Evolutionary conservation across 768 basidiomycete species (phyloP).

Genomic region (Russula sp.): DNA sequence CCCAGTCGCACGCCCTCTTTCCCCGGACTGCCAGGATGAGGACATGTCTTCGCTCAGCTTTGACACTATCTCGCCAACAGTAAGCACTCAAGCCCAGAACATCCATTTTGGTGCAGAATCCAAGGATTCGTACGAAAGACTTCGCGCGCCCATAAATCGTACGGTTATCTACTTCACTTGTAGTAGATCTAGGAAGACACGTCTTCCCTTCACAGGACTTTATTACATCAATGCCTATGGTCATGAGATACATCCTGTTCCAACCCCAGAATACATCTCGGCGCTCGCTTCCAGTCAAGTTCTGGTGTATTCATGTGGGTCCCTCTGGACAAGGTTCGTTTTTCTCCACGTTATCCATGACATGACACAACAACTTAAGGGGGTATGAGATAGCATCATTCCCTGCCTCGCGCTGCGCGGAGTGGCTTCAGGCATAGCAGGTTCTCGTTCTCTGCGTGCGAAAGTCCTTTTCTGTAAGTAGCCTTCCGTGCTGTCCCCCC

Average conservation of each 20-base stretch:
- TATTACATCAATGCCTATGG: slow-evolving; percentile 90
- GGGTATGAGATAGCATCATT: slow-evolving; percentile 51
- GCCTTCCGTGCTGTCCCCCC: not conserved
- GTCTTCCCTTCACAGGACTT: slow-evolving; percentile 42
- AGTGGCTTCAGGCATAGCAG: slow-evolving; percentile 69
- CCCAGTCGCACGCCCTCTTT: slow-evolving; percentile 41
- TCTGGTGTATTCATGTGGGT: slow-evolving; percentile 89
- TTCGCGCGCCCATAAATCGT: slow-evolving; percentile 60
- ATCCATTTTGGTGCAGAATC: slow-evolving; percentile 52
- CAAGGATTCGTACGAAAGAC: slow-evolving; percentile 48
- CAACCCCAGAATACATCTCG: slow-evolving; percentile 73
- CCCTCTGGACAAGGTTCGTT: slow-evolving; percentile 83
- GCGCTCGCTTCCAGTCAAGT: slow-evolving; percentile 53
- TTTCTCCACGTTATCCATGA: not conserved
- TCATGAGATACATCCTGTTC: slow-evolving; percentile 83
- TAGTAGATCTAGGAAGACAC: not conserved
- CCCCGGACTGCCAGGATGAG: slow-evolving; percentile 7
- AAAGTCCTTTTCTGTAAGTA: slow-evolving; percentile 80
- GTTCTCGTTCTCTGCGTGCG: slow-evolving; percentile 59
- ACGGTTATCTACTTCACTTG: not conserved
- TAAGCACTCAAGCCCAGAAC: slow-evolving; percentile 45
- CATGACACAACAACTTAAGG: not conserved
- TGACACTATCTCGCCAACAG: slow-evolving; percentile 35
- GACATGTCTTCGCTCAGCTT: slow-evolving; percentile 25
- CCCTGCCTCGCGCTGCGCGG: slow-evolving; percentile 84